Evolutionary conservation across 495 filamentous ascomycete genomes (phyloP), one percentile per base, ranked within the genome.

Genomic region (Penicillium paradoxum): DNA sequence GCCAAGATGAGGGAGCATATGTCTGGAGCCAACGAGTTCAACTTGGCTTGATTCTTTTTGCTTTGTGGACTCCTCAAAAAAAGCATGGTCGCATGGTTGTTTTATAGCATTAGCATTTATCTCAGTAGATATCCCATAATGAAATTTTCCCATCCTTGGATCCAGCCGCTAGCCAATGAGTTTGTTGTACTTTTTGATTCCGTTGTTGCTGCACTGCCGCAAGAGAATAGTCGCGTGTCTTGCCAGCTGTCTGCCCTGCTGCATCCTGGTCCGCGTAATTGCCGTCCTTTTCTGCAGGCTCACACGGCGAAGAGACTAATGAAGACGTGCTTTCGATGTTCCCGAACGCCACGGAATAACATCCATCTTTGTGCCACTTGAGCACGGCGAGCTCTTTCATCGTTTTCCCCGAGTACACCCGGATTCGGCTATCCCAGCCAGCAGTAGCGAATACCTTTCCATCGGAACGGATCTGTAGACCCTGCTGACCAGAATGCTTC

Each of bases 111-210:
- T 55, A 66, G 60, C 63, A 59, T 64, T 60, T 53, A 54, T 60
- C 52, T 79, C 66, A 96, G 76, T 87, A 98, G 55, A 95, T 88
- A 75, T 93, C 90, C 93, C 93, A 98, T 69, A 98, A 75, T 63
- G 88, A 92, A 50, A 97, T 85, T 63, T 93, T 97, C 25, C 92
- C 95, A 71, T 98, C 93, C 67, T 97, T 98, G 49, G 88, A 86
- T 3, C 95, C 93, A 5, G 82, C 89, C 7, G 85, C 93, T 42
- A 97, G 64, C 93, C 93, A 97, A 66, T 97, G 93, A 32, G 82
- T 86, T 29, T 70, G 70, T 63, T 79, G 83, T 19, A 86, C 84
- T 60, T 82, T 85, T 33, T 75, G 70, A 3, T 82, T 77, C 50
- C 90, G 72, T 58, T 81, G 80, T 41, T 83, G 77, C 48, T 84